These are phyloP conservation scores for Solanum stenotomum DNA, from an alignment of 257 asterid genomes.

Conservation along the genomic window DNA sequence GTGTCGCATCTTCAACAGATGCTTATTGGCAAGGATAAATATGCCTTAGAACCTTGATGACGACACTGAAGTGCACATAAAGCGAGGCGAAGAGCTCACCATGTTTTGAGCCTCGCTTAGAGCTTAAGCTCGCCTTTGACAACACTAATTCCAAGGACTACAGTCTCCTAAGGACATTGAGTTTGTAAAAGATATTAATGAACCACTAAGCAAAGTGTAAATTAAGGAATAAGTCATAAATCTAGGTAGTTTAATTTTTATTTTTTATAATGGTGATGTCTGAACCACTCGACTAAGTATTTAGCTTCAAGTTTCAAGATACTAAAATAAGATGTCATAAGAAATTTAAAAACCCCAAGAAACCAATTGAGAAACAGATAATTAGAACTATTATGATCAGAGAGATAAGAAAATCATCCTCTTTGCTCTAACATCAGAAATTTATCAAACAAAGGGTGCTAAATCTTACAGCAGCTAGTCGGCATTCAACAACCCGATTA, in stretches of 20 bases:
- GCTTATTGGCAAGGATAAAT: not conserved
- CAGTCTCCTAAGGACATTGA: not conserved
- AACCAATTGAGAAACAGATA: not conserved
- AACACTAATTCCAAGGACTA: not conserved
- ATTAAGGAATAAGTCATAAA: not conserved
- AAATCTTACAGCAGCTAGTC: constrained; percentile 75
- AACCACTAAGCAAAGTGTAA: not conserved
- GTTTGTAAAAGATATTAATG: not conserved
- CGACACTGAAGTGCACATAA: not conserved
- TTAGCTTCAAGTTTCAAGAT: not conserved
- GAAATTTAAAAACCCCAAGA: not conserved
- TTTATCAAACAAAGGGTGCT: not conserved
- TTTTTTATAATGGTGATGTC: not conserved
- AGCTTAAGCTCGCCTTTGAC: not conserved
- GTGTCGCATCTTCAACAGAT: not conserved
- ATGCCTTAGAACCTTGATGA: not conserved
- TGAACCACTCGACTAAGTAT: not conserved
- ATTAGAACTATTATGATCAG: not conserved
- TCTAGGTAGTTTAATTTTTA: not conserved
- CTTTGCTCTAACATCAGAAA: not conserved
- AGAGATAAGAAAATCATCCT: not conserved
- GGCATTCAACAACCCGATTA: constrained; percentile 93
- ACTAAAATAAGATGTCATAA: not conserved
- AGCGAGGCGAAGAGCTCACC: not conserved
- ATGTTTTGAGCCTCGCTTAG: not conserved